phyloP scores from a whole-genome alignment of 345 rosid genomes.

The Sisymbrium irio region DNA sequence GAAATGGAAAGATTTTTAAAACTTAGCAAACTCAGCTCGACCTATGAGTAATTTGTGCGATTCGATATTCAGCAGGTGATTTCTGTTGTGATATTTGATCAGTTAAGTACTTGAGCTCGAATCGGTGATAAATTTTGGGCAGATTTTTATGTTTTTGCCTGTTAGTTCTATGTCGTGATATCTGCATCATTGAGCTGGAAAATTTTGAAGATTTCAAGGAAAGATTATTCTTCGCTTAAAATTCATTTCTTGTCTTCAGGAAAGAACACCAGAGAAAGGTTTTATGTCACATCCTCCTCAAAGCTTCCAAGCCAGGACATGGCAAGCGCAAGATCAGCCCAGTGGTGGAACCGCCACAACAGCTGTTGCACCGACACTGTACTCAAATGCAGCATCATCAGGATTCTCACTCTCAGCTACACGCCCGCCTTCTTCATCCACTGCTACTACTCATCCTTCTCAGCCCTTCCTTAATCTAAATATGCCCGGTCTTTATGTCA shows the following conservation, averaged over 20 bases:
- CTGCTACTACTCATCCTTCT: slow-evolving; percentile 44
- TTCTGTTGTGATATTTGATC: slow-evolving; percentile 7
- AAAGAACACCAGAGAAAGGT: slow-evolving; percentile 45
- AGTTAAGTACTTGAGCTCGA: background rate
- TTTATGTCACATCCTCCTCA: slow-evolving; percentile 44
- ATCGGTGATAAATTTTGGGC: background rate
- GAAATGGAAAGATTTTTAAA: background rate
- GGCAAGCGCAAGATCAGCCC: slow-evolving; percentile 69
- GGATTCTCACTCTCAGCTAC: slow-evolving; percentile 85
- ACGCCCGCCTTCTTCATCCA: slow-evolving; percentile 48
- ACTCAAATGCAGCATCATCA: slow-evolving; percentile 99
- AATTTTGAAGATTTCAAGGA: background rate
- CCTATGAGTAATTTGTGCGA: background rate
- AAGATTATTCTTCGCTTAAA: background rate
- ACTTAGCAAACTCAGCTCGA: background rate
- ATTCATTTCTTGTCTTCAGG: slow-evolving; percentile 42
- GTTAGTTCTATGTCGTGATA: background rate
- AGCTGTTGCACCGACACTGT: slow-evolving; percentile 45
- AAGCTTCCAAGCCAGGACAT: slow-evolving; percentile 54
- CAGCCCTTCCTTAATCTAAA: slow-evolving; percentile 39
- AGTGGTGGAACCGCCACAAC: slow-evolving; percentile 30
- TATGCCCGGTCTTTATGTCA: slow-evolving; percentile 41
- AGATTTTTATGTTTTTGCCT: background rate
- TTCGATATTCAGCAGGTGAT: background rate
- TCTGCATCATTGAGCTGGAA: slow-evolving; percentile 4